These are phyloP conservation scores for Aspergillus pseudoterreus DNA, from an alignment of 2,329 filamentous ascomycete genomes.

Conservation along the genomic window DNA sequence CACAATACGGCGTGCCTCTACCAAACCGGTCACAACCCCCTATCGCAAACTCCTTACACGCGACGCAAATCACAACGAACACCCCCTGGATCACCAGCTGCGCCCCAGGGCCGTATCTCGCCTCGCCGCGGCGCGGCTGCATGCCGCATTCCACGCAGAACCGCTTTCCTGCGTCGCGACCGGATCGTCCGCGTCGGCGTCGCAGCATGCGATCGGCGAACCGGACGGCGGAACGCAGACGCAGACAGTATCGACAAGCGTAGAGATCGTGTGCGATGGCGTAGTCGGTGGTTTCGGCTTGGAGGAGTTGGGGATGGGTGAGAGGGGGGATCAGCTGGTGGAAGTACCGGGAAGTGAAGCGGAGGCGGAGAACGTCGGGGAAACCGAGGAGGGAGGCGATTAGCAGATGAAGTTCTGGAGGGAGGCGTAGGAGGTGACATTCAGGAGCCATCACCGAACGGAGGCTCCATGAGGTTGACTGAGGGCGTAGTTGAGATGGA, in stretches of 20 bases:
- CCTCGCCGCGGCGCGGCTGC: slow-evolving; percentile 17
- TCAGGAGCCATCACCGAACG: too few relatives aligned
- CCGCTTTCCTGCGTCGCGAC: slow-evolving; percentile 17
- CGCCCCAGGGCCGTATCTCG: slow-evolving; percentile 25
- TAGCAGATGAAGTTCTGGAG: slow-evolving; percentile 28
- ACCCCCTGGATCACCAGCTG: slow-evolving; percentile 16
- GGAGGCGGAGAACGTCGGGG: slow-evolving; percentile 22
- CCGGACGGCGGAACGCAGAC: slow-evolving; percentile 15
- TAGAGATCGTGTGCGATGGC: slow-evolving; percentile 19
- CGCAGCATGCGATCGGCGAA: slow-evolving; percentile 27
- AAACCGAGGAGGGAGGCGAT: slow-evolving; percentile 23
- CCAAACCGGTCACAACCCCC: slow-evolving; percentile 12
- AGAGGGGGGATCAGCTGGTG: slow-evolving; percentile 17
- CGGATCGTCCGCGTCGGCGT: slow-evolving; percentile 15
- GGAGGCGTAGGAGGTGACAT: slow-evolving; percentile 12
- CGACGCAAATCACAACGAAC: slow-evolving; percentile 21
- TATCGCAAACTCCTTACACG: slow-evolving; percentile 16
- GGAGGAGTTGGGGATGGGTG: slow-evolving; percentile 20
- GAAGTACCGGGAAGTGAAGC: slow-evolving; percentile 25
- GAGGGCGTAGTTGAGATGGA: too few relatives aligned
- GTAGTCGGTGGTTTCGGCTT: slow-evolving; percentile 18
- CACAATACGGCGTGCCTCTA: slow-evolving; percentile 6
- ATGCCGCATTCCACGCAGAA: slow-evolving; percentile 29
- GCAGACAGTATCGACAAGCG: slow-evolving; percentile 26
- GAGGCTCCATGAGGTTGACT: too few relatives aligned